Evolutionary conservation across 192 early-diverging fungal species (phyloP).

Genomic region (Rhizophagus clarus): DNA sequence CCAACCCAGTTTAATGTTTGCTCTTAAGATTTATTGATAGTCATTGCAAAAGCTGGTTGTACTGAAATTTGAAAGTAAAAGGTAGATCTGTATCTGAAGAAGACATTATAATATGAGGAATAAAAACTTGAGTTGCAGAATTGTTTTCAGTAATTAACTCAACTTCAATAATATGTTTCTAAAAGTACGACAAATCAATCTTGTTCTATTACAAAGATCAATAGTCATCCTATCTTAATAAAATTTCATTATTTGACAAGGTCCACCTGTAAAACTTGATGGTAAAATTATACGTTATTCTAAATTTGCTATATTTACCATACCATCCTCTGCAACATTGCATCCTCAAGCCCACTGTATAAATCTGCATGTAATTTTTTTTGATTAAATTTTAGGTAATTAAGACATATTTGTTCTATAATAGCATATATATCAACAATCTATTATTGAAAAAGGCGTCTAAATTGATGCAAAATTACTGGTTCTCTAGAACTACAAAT

Average conservation of each 20-base stretch:
- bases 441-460: constrained; percentile 34
- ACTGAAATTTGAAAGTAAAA: constrained; percentile 27
- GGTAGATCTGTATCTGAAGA: constrained; percentile 17
- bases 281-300: constrained; percentile 32
- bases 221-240: constrained; percentile 38
- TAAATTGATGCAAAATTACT: constrained; percentile 31
- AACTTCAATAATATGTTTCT: constrained; percentile 11
- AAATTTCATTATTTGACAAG: constrained; percentile 24
- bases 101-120: constrained; percentile 30
- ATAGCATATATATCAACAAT: constrained; percentile 38
- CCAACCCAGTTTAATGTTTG: neutral
- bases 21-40: constrained; percentile 28
- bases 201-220: constrained; percentile 41
- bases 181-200: constrained; percentile 9
- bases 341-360: constrained; percentile 29
- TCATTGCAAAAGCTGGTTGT: constrained; percentile 33
- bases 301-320: neutral
- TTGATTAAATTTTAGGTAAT: constrained; percentile 29
- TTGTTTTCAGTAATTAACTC: constrained; percentile 19
- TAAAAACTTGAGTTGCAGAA: constrained; percentile 18
- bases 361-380: constrained; percentile 3
- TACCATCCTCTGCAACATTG: neutral
- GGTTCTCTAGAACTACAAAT: constrained; percentile 12
- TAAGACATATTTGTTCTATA: constrained; percentile 24
- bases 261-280: constrained; percentile 33